A percentile compares a stretch with the other conserved stretches of the same genome.
phyloP scores from a whole-genome alignment of 768 basidiomycete species.

The Naematelia encephala region DNA sequence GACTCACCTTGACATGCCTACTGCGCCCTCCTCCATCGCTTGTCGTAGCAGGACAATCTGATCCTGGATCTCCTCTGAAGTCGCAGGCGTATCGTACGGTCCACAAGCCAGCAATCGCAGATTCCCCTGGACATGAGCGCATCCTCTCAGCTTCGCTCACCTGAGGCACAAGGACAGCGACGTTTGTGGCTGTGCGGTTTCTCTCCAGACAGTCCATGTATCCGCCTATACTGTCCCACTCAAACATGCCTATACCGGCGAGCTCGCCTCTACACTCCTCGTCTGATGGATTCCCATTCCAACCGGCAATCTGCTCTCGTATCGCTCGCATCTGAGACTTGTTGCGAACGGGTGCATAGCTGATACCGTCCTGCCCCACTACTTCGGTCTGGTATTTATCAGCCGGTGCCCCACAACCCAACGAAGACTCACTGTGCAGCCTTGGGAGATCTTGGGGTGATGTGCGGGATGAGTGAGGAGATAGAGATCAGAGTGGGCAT shows the following conservation, averaged over 20 bases:
- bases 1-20: slow-evolving; percentile 47
- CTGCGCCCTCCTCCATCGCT: slow-evolving; percentile 42
- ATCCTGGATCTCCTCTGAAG: slow-evolving; percentile 28
- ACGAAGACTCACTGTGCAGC: slow-evolving; percentile 42
- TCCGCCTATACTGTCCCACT: slow-evolving; percentile 33
- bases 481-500: slow-evolving; percentile 48
- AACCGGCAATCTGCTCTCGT: slow-evolving; percentile 46
- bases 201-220: slow-evolving; percentile 46
- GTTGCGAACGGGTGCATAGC: slow-evolving; percentile 36
- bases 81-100: slow-evolving; percentile 33
- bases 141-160: slow-evolving; percentile 15
- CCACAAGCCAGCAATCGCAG: slow-evolving; percentile 44
- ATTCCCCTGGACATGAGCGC: slow-evolving; percentile 33
- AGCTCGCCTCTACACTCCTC: slow-evolving; percentile 25
- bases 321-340: slow-evolving; percentile 23
- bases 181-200: slow-evolving; percentile 43
- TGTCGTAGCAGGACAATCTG: slow-evolving; percentile 31
- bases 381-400: slow-evolving; percentile 37
- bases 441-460: slow-evolving; percentile 44
- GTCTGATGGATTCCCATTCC: slow-evolving; percentile 45
- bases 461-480: slow-evolving; percentile 43
- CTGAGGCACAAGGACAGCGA: slow-evolving; percentile 44
- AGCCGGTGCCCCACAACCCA: background rate
- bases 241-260: slow-evolving; percentile 32
- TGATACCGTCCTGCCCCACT: slow-evolving; percentile 48